Base-by-base conservation (phyloP, 257 asterid genomes). In the Ballota nigra region DNA sequence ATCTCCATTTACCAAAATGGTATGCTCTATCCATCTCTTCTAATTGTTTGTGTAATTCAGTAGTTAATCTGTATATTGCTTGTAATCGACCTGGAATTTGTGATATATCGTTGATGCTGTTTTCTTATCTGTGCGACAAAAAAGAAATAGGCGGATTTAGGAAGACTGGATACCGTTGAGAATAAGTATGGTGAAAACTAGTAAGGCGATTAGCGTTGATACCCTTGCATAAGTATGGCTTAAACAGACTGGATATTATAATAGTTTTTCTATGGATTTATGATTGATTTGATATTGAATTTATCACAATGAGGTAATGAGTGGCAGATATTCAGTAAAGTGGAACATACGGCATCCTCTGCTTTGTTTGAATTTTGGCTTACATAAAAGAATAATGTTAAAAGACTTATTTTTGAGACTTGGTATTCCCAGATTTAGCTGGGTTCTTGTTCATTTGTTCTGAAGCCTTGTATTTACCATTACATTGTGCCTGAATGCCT, bases 1-100 rank as follows among this genome's bases (percentile, higher is more conserved):
- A 19, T 16, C 68, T 26, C 43, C 65, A n/a, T 34, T 45, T 3
- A 6, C 74, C 16, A 59, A 57, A 69, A 79, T 79, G 83, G 83
- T 74, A 19, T 13, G 13, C 33, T 12, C 4, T 22, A 57, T 52
- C 52, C 51, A 7, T 9, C 19, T 33, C 3, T 18, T 34, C 20
- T 12, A 13, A 20, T 31, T 9, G 0, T 28, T 56, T 11, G 9
- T 3, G 5, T n/a, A n/a, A n/a, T 8, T 58, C 22, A 5, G 1
- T 31, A 3, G 26, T 3, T 7, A 8, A 26, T 58, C 57, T 28
- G 15, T 8, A 23, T 38, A 28, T 58, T 23, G 11, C 33, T 71
- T 19, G 33, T 16, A 57, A 16, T 64, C 38, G 20, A 8, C 8
- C 22, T 23, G n/a, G 40, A 28, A 2, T 24, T 56, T 24, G 15